Percentiles rank a stretch among this genome's conserved stretches.
phyloP scores from a whole-genome alignment of 2,329 filamentous ascomycete species.

The Apiospora marii region DNA sequence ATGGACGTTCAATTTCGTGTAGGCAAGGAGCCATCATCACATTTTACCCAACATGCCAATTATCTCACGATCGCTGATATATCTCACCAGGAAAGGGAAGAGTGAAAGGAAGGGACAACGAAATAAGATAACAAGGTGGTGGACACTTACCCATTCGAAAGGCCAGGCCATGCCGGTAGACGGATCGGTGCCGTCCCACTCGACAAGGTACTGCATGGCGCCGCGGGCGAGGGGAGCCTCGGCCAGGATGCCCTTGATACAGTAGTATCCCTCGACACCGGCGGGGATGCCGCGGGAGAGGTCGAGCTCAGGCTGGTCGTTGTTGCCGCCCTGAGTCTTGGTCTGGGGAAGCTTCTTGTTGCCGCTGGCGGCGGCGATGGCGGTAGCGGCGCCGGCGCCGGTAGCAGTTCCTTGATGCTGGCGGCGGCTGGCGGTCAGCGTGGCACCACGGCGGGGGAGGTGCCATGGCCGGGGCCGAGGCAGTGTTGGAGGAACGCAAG shows the following conservation, averaged over 20 bases:
- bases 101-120: not conserved
- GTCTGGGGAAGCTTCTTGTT: slow-evolving; percentile 1
- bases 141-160: not conserved
- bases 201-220: slow-evolving; percentile 35
- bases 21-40: not conserved
- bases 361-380: slow-evolving; percentile 29
- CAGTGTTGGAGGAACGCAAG: no score
- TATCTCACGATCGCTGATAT: not conserved
- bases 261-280: slow-evolving; percentile 34
- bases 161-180: not conserved
- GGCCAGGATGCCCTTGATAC: slow-evolving; percentile 34
- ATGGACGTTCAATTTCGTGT: not conserved
- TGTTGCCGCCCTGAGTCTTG: not conserved
- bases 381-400: not conserved
- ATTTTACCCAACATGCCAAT: not conserved
- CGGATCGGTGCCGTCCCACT: slow-evolving; percentile 35
- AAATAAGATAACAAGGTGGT: not conserved
- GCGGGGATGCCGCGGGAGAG: slow-evolving; percentile 24
- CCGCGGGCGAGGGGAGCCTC: slow-evolving; percentile 29
- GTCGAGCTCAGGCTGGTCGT: not conserved
- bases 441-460: not conserved
- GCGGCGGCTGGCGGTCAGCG: not conserved
- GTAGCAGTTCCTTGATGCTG: not conserved
- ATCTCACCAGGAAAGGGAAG: not conserved
- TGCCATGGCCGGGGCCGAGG: not conserved